Base-by-base conservation (phyloP, 306 rosid genomes). In the Begonia fuchsioides region DNA sequence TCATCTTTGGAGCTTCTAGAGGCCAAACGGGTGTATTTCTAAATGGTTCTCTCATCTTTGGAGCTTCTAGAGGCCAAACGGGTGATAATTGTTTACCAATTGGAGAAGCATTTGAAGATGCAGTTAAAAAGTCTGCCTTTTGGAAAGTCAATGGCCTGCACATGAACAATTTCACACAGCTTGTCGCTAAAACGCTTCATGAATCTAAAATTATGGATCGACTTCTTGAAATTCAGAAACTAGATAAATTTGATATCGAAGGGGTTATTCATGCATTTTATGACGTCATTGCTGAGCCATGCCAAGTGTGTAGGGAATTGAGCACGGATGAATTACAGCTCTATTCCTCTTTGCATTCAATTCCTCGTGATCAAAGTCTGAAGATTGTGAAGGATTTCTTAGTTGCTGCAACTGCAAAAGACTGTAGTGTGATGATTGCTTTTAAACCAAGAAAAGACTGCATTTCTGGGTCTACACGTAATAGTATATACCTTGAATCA, bases 261-360 rank as follows among this genome's bases (percentile, higher is more conserved):
- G 98, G 98, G 54, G 98, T 75, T 20, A 77, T 92, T 50, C 98
- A 75, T 66, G 98, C 93, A 26, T 82, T 79, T 68, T 92, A 85
- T 76, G 72, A 85, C 58, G 55, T 82, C 51, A 75, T 78, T 49
- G 52, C 57, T 17, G 80, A 85, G 69, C 79, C 72, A 43, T 92
- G 98, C 72, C 44, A 44, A 71, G 74, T 79, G 53, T 90, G 95
- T 54, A 49, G 65, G 38, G 74, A 77, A 39, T 52, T 75, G 72
- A 58, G 64, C 50, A 63, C 56, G 59, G 85, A 77, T 13, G 58
- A 74, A 60, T 26, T 8, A 26, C 35, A 26, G 35, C 35, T 26
- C 35, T 26, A 26, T 26, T 26, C 35, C 35, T 26, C 35, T 49
- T 65, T 90, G 69, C 98, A 90, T 69, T 76, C 85, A 46, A 63